phyloP scores from a whole-genome alignment of 148 eudicot species.

The Chenopodium formosanum region DNA sequence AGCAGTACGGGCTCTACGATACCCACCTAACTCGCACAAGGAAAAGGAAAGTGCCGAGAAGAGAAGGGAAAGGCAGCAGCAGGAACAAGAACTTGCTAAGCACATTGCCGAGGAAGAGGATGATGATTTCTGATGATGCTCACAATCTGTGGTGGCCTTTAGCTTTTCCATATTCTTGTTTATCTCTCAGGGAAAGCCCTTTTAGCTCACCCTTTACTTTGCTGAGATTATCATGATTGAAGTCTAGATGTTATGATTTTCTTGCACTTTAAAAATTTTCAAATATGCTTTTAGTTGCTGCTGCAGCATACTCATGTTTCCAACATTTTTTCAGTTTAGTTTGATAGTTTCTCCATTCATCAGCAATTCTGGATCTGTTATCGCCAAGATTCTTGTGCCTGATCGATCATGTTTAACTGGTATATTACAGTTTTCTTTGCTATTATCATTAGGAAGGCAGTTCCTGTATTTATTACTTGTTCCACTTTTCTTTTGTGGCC shows the following conservation, averaged over 20 bases:
- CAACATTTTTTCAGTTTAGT: constrained; percentile 8
- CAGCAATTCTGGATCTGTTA: not conserved
- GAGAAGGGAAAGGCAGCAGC: constrained; percentile 95
- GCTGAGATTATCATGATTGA: not conserved
- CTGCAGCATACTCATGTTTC: constrained; percentile 8
- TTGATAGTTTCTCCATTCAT: not conserved
- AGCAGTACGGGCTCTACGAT: constrained; percentile 83
- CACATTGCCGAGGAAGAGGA: constrained; percentile 98
- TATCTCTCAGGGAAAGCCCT: not conserved
- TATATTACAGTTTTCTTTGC: not conserved
- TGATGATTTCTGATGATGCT: constrained; percentile 65
- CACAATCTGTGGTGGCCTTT: not conserved
- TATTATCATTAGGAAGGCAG: not conserved
- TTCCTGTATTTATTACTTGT: too few relatives aligned
- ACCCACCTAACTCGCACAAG: constrained; percentile 85
- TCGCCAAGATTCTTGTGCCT: not conserved
- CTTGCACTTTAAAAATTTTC: not conserved
- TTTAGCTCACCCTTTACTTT: not conserved
- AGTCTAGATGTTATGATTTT: constrained; percentile 8
- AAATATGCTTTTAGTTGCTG: constrained; percentile 13
- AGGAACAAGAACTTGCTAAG: constrained; percentile 96
- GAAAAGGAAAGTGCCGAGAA: constrained; percentile 95
- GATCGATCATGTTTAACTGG: not conserved
- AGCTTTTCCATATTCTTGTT: constrained; percentile 1
- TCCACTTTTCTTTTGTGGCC: too few relatives aligned